Evolutionary conservation across 177 flowering plant genomes (phyloP).

Genomic region (Vitis hybrid): DNA sequence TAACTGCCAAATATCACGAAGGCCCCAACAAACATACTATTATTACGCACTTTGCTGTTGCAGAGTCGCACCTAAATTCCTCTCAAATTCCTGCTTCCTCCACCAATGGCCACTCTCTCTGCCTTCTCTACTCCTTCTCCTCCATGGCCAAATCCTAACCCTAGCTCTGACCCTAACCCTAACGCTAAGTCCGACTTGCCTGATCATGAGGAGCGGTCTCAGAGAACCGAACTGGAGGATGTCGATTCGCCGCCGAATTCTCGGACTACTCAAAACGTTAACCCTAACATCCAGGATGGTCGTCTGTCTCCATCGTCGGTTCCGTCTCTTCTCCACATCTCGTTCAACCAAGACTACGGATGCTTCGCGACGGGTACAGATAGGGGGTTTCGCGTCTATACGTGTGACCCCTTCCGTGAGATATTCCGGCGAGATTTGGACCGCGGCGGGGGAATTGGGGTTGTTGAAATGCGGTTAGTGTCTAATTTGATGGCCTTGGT

Average conservation of each 20-base stretch:
- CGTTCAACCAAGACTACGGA: conserved; percentile 68
- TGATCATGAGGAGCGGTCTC: too few relatives aligned
- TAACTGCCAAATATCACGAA: too few relatives aligned
- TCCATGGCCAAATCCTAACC: not conserved
- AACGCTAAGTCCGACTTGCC: conserved; percentile 1
- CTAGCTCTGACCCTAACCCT: conserved; percentile 9
- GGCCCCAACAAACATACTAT: too few relatives aligned
- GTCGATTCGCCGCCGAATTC: too few relatives aligned
- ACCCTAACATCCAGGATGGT: not conserved
- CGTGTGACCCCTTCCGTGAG: conserved; percentile 75
- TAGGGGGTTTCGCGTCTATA: conserved; percentile 65
- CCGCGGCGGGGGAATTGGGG: conserved; percentile 61
- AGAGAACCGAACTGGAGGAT: too few relatives aligned
- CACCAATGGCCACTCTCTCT: not conserved
- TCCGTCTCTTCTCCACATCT: conserved; percentile 45
- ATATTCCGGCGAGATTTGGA: conserved; percentile 67
- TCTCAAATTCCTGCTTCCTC: conserved; percentile 1
- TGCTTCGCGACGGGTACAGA: conserved; percentile 67
- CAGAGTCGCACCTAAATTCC: conserved; percentile 7
- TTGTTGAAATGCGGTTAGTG: conserved; percentile 76
- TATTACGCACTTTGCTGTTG: too few relatives aligned
- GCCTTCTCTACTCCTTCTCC: conserved; percentile 12
- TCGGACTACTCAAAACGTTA: not conserved
- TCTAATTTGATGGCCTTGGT: conserved; percentile 71
- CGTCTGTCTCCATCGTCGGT: conserved; percentile 11